phyloP scores from a whole-genome alignment of 163 green algal genomes.

The Prototheca stagnorum region DNA sequence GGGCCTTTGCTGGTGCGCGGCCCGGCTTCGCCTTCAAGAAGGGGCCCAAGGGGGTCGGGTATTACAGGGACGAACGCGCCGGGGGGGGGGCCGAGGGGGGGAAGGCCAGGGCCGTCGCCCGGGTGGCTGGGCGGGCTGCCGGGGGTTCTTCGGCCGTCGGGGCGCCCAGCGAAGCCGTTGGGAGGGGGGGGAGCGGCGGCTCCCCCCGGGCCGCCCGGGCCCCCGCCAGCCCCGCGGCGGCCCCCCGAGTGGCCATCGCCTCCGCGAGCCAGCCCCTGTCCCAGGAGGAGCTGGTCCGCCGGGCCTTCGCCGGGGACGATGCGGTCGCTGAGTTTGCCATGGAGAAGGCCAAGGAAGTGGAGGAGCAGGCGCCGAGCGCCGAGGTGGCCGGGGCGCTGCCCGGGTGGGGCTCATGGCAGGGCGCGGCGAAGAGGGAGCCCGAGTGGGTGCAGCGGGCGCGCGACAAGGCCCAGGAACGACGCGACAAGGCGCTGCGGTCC shows the following conservation, averaged over 20 bases:
- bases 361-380: slow-evolving; percentile 41
- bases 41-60: slow-evolving; percentile 41
- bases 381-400: slow-evolving; percentile 48
- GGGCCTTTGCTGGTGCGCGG: slow-evolving; percentile 28
- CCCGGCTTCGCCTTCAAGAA: slow-evolving; percentile 43
- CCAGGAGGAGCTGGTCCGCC: slow-evolving; percentile 48
- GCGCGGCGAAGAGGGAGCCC: slow-evolving; percentile 45
- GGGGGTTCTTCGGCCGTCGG: no score
- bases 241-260: not conserved
- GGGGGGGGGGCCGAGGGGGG: slow-evolving; percentile 2
- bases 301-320: slow-evolving; percentile 82
- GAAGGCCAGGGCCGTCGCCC: no score
- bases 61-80: slow-evolving; percentile 34
- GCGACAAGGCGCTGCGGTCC: slow-evolving; percentile 26
- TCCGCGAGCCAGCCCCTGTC: slow-evolving; percentile 4
- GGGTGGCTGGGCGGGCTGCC: no score
- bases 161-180: no score
- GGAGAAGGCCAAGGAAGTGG: slow-evolving; percentile 66
- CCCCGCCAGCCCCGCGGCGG: not conserved
- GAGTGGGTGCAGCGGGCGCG: slow-evolving; percentile 56
- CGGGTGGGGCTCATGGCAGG: slow-evolving; percentile 77
- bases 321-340: slow-evolving; percentile 75
- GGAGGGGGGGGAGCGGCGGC: no score
- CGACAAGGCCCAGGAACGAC: slow-evolving; percentile 34
- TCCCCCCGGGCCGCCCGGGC: not conserved